Evolutionary conservation across 176 grass and related monocot species (phyloP).

Genomic region (sorghum (Sorghum bicolor)): DNA sequence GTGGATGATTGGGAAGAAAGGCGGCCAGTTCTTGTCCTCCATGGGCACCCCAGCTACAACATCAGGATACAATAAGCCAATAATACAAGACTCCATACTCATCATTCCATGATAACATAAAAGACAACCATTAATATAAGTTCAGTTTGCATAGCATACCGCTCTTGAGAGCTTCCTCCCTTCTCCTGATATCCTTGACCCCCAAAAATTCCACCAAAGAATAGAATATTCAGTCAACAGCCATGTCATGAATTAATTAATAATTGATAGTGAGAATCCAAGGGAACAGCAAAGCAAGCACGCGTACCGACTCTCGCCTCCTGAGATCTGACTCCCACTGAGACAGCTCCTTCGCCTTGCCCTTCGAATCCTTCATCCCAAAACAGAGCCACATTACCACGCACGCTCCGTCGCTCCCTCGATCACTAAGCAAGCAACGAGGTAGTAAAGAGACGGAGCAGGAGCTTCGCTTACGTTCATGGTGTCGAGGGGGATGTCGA

Average conservation of each 20-base stretch:
- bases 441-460: not conserved
- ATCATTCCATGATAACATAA: not conserved
- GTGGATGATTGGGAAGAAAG: constrained; percentile 86
- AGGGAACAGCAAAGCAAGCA: not conserved
- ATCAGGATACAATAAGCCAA: not conserved
- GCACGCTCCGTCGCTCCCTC: not conserved
- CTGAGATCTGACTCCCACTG: constrained; percentile 79
- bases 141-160: constrained; percentile 40
- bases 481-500: constrained; percentile 64
- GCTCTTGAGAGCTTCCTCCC: constrained; percentile 64
- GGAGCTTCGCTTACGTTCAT: constrained; percentile 50
- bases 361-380: constrained; percentile 50
- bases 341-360: constrained; percentile 65
- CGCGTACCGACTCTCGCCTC: constrained; percentile 59
- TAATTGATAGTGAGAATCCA: constrained; percentile 9
- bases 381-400: constrained; percentile 1
- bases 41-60: constrained; percentile 55
- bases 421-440: not conserved
- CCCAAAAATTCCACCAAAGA: constrained; percentile 16
- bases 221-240: not conserved
- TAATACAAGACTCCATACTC: not conserved
- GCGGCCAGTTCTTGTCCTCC: constrained; percentile 89
- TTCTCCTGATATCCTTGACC: constrained; percentile 69
- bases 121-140: not conserved
- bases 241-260: not conserved